phyloP scores from a whole-genome alignment of 495 filamentous ascomycete genomes.

The Talaromyces borbonicus region DNA sequence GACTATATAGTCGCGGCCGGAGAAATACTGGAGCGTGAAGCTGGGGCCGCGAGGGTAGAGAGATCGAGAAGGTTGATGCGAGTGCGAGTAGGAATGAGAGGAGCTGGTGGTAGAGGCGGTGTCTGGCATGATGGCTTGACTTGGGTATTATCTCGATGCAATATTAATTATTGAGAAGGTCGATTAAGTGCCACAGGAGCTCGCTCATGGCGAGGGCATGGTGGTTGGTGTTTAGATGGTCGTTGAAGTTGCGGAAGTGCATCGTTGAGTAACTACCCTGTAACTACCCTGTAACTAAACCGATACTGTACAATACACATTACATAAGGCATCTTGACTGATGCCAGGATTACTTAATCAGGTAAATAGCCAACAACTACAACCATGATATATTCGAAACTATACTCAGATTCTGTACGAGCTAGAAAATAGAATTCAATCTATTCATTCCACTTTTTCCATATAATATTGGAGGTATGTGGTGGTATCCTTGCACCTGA shows the following conservation, averaged over 20 bases:
- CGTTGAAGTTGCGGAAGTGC: background rate
- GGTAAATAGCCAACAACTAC: no score
- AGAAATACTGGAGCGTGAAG: conserved; percentile 85
- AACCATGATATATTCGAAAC: no score
- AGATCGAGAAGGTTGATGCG: conserved; percentile 38
- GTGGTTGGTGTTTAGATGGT: background rate
- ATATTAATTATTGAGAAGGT: background rate
- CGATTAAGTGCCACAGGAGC: no score
- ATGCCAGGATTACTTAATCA: no score
- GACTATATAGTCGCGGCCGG: conserved; percentile 82
- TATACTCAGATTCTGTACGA: no score
- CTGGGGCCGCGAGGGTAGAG: conserved; percentile 69
- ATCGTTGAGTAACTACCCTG: background rate
- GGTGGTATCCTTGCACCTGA: no score
- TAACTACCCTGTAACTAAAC: no score
- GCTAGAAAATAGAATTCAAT: no score
- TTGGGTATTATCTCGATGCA: background rate
- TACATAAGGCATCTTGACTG: no score
- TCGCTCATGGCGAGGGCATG: background rate
- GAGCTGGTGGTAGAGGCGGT: conserved; percentile 22
- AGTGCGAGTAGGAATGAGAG: conserved; percentile 17
- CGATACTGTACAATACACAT: no score
- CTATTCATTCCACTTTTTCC: no score
- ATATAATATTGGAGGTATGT: no score
- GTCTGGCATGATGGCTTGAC: conserved; percentile 22